Evolutionary conservation across 495 filamentous ascomycete genomes (phyloP).

Genomic region (Cryomyces minteri): DNA sequence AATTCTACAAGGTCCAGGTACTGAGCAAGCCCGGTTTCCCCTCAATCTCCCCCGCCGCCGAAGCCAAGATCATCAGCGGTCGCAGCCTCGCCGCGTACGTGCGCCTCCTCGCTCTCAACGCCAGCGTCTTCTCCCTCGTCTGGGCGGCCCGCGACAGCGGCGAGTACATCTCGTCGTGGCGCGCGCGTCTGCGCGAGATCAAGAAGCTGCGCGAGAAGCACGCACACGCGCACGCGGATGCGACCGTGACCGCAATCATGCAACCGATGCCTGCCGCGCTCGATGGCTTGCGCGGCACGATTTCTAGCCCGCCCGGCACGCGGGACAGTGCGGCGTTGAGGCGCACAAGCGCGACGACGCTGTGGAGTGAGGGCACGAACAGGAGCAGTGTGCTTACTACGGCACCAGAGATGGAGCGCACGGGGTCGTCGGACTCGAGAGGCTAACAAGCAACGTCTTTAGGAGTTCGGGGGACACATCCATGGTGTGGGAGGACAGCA

Average conservation of each 20-base stretch:
- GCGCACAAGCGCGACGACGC: background rate
- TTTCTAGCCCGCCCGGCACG: background rate
- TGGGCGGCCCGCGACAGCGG: slow-evolving; percentile 64
- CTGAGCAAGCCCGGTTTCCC: slow-evolving; percentile 74
- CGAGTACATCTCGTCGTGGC: slow-evolving; percentile 80
- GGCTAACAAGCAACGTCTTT: background rate
- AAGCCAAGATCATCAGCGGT: slow-evolving; percentile 70
- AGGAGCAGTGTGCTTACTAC: background rate
- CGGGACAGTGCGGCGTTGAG: background rate
- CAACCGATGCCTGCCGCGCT: background rate
- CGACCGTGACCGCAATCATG: background rate
- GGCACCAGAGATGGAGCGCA: background rate
- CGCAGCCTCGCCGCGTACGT: slow-evolving; percentile 66
- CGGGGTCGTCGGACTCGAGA: background rate
- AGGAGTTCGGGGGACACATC: too few species aligned
- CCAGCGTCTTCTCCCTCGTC: slow-evolving; percentile 78
- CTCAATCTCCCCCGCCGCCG: slow-evolving; percentile 70
- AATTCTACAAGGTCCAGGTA: slow-evolving; percentile 71
- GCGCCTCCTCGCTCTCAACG: slow-evolving; percentile 79
- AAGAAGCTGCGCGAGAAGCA: slow-evolving; percentile 53
- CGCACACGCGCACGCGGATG: background rate
- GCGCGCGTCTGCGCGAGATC: slow-evolving; percentile 70
- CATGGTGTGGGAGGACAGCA: too few species aligned
- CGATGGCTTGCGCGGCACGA: background rate
- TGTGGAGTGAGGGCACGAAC: background rate